Conservation (phyloP, 1,284 basidiomycete genomes). For the Cryptococcus wingfieldii region DNA sequence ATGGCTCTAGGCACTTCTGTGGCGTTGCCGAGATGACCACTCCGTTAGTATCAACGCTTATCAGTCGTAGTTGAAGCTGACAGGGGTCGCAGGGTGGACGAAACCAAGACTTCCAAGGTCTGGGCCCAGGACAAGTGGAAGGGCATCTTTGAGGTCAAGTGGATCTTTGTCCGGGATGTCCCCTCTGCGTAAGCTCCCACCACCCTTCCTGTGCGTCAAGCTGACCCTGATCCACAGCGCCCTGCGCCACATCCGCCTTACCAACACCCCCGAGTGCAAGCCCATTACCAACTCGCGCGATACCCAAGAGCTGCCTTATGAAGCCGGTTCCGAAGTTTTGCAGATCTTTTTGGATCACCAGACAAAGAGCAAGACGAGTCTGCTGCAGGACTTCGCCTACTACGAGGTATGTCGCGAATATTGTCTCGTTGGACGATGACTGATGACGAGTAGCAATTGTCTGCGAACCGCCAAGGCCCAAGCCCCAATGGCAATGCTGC, state of each 20-base stretch:
- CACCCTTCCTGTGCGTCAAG: background rate
- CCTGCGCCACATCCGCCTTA: conserved; percentile 49
- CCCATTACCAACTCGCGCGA: conserved; percentile 82
- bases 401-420: conserved; percentile 64
- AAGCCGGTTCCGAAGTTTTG: conserved; percentile 90
- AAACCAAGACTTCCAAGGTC: conserved; percentile 60
- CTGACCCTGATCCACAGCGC: conserved; percentile 11
- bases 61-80: background rate
- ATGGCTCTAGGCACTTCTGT: conserved; percentile 92
- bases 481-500: background rate
- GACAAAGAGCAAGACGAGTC: conserved; percentile 67
- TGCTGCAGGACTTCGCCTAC: conserved; percentile 89
- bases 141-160: conserved; percentile 89
- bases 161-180: conserved; percentile 93
- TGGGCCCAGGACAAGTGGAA: conserved; percentile 99
- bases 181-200: conserved; percentile 74
- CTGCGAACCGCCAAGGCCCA: conserved; percentile 5
- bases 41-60: conserved; percentile 52
- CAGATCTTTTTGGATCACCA: conserved; percentile 89
- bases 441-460: conserved; percentile 11
- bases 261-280: conserved; percentile 93
- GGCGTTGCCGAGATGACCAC: conserved; percentile 96
- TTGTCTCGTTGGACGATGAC: background rate
- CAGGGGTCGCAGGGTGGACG: conserved; percentile 46
- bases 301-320: conserved; percentile 77